Percentiles rank a stretch among this genome's conserved stretches.
These are phyloP conservation scores for Amanita inopinata DNA, from an alignment of 768 basidiomycete species.

Conservation along the genomic window DNA sequence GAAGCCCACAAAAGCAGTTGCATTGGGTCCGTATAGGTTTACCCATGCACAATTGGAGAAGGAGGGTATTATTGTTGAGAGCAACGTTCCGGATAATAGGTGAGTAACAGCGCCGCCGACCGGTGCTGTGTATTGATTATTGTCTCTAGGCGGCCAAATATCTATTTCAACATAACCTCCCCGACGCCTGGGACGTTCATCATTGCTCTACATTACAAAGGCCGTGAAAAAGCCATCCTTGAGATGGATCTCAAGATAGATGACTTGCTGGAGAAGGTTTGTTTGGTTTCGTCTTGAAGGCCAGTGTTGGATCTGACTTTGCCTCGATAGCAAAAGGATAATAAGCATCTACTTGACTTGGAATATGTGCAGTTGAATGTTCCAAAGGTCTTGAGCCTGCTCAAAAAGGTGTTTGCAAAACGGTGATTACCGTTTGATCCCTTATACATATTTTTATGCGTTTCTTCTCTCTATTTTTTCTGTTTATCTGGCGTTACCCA, in stretches of 20 bases:
- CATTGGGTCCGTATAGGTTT: slow-evolving; percentile 93
- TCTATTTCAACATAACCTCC: slow-evolving; percentile 98
- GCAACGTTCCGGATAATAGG: slow-evolving; percentile 98
- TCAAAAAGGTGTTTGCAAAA: slow-evolving; percentile 92
- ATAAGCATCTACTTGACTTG: slow-evolving; percentile 90
- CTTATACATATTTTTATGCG: slow-evolving; percentile 11
- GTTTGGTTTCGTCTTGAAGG: slow-evolving; percentile 13
- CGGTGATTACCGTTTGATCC: slow-evolving; percentile 39
- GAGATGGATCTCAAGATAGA: slow-evolving; percentile 99
- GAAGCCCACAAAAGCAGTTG: slow-evolving; percentile 76
- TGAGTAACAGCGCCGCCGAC: no score
- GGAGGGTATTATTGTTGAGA: slow-evolving; percentile 98
- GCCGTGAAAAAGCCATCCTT: slow-evolving; percentile 95
- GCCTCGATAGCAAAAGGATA: slow-evolving; percentile 85
- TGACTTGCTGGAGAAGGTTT: slow-evolving; percentile 91
- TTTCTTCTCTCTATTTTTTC: slow-evolving; percentile 19
- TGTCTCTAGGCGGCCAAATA: slow-evolving; percentile 75
- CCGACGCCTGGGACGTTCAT: slow-evolving; percentile 98
- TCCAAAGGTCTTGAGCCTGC: slow-evolving; percentile 81
- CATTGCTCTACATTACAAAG: slow-evolving; percentile 98
- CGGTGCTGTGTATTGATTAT: neutral
- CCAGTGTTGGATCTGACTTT: slow-evolving; percentile 7
- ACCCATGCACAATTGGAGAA: slow-evolving; percentile 98
- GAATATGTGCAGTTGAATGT: slow-evolving; percentile 98
- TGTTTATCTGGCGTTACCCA: slow-evolving; percentile 3